Conservation (phyloP, 768 basidiomycete species). For the Suillus fuscotomentosus region DNA sequence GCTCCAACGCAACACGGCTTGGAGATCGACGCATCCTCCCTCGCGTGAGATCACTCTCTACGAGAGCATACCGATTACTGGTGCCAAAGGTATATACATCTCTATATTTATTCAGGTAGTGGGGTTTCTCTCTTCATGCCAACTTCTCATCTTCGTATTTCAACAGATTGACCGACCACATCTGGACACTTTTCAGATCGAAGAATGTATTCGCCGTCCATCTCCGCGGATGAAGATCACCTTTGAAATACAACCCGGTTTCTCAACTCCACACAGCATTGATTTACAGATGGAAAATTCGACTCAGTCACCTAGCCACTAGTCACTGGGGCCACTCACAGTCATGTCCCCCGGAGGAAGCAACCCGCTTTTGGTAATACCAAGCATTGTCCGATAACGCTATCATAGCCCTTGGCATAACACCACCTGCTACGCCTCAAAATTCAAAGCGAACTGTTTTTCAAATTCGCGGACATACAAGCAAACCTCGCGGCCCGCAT, state of each 20-base stretch:
- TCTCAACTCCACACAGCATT: background rate
- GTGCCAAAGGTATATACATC: background rate
- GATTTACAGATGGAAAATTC: background rate
- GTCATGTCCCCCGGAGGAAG: background rate
- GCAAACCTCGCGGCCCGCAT: too few species aligned
- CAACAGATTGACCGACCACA: too few species aligned
- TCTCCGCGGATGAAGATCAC: background rate
- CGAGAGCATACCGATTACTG: background rate
- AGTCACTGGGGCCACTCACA: background rate
- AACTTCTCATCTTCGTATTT: background rate
- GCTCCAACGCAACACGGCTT: background rate
- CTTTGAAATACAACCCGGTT: background rate
- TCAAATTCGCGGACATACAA: too few species aligned
- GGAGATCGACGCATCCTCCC: background rate
- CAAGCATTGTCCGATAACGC: too few species aligned
- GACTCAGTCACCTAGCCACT: background rate
- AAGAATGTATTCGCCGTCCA: background rate
- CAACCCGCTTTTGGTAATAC: background rate
- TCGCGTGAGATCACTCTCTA: background rate
- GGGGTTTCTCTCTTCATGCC: background rate
- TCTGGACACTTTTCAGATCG: background rate
- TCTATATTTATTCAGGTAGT: background rate
- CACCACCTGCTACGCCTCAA: too few species aligned
- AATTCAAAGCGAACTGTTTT: too few species aligned
- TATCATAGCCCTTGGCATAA: too few species aligned